These are phyloP conservation scores for Aspergillus puulaauensis DNA, from an alignment of 2,329 filamentous ascomycete genomes.

Conservation along the genomic window DNA sequence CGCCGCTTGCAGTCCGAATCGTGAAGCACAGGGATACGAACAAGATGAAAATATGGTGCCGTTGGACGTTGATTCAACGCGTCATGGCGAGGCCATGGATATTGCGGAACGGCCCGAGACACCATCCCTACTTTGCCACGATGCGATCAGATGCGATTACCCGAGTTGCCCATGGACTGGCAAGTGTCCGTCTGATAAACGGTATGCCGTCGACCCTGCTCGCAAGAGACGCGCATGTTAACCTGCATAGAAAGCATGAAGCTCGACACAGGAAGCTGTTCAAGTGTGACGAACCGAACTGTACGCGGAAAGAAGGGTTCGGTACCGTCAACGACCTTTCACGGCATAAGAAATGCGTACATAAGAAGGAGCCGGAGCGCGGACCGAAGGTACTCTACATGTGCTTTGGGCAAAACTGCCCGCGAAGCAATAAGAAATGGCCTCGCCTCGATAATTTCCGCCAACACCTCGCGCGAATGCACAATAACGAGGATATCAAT, in stretches of 20 bases:
- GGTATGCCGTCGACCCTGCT: conserved; percentile 23
- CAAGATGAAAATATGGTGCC: conserved; percentile 19
- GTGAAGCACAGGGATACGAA: conserved; percentile 23
- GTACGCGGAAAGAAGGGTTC: conserved; percentile 66
- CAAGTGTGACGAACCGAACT: conserved; percentile 60
- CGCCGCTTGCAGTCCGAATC: conserved; percentile 27
- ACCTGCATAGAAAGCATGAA: conserved; percentile 65
- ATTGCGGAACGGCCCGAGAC: conserved; percentile 44
- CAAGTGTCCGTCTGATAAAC: conserved; percentile 43
- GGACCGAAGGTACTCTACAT: conserved; percentile 56
- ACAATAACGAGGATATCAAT: conserved; percentile 50
- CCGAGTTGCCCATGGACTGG: conserved; percentile 34
- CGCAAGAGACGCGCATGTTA: not conserved
- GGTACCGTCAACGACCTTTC: conserved; percentile 77
- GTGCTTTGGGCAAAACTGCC: conserved; percentile 60
- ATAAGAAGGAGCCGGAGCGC: conserved; percentile 51
- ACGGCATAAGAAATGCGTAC: conserved; percentile 74
- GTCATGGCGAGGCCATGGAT: conserved; percentile 27
- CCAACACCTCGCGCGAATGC: conserved; percentile 71
- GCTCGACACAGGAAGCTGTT: conserved; percentile 68
- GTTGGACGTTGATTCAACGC: conserved; percentile 18
- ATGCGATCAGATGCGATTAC: conserved; percentile 31
- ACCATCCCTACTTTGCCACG: conserved; percentile 53
- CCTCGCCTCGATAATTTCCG: conserved; percentile 84
- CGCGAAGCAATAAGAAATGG: conserved; percentile 68